Conservation (phyloP, 139 green algal genomes). For the Chlorella sp. region DNA sequence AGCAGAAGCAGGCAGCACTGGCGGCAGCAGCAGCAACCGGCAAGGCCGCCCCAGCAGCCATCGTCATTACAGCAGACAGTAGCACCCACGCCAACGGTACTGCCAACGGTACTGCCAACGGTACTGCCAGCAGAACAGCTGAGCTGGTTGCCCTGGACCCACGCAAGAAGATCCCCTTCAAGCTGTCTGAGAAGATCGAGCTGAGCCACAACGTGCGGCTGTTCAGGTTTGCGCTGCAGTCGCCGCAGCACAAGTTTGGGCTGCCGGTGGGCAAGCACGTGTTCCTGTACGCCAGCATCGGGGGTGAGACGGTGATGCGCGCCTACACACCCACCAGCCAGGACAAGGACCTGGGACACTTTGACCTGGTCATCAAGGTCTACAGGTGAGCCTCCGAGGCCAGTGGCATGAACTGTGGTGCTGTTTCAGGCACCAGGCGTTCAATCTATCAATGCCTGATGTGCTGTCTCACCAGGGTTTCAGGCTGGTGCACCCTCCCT, state of each 20-base stretch:
- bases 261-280: constrained; percentile 94
- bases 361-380: constrained; percentile 97
- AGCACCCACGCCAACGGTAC: no score
- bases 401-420: no score
- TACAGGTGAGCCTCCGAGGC: no score
- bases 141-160: constrained; percentile 59
- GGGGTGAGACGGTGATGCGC: constrained; percentile 86
- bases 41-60: constrained; percentile 75
- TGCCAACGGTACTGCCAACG: constrained; percentile 47
- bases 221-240: constrained; percentile 92
- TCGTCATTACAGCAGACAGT: no score
- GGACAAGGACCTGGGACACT: constrained; percentile 79
- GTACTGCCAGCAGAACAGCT: neutral
- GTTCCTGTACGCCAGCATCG: constrained; percentile 81
- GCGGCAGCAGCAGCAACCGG: constrained; percentile 87
- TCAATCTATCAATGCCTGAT: no score
- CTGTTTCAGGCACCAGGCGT: no score
- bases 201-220: constrained; percentile 80
- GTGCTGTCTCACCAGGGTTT: no score
- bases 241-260: constrained; percentile 75
- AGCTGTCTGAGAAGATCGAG: constrained; percentile 68
- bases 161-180: constrained; percentile 71
- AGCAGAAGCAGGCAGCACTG: constrained; percentile 84
- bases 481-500: no score
- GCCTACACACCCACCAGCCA: constrained; percentile 92